Evolutionary conservation across 306 rosid genomes (phyloP), one percentile per base, ranked within the genome.

Genomic region (Quercus alba): DNA sequence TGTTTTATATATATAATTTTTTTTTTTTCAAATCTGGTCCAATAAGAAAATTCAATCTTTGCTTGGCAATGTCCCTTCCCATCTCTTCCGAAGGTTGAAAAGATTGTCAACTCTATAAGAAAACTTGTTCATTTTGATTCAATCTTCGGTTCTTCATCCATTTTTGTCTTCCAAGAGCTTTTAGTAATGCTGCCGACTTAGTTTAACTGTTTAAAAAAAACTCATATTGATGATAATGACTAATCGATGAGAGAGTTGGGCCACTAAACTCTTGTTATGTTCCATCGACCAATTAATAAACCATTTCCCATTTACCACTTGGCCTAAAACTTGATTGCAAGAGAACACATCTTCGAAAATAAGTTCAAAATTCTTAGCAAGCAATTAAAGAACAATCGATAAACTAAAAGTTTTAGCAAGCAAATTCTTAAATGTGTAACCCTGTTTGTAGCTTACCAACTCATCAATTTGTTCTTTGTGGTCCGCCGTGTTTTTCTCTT

Each of bases 401-500:
- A n/a, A 5, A 62, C 20, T 23, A 66, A 25, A 57, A 70, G 1
- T 75, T 62, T 79, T 71, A 63, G 72, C 55, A 78, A 75, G 77
- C 80, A 80, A 75, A 72, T 75, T 73, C 77, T 81, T 86, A 64
- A 86, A 84, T 84, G 87, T 72, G 80, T 72, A 73, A 72, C n/a
- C 83, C 82, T 70, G 68, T 85, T 78, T 86, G 87, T 82, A 72
- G 74, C 81, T 78, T 87, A 86, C 86, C 90, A 80, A 84, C 89
- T 82, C 87, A 18, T 81, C 84, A 77, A 75, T 58, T 78, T 76
- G 71, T 83, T 78, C 56, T 38, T 30, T 67, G 73, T 84, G 92
- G 84, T 56, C 90, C 88, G 71, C 71, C 77, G 5, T 25, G 74
- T 77, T 67, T 76, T 66, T 21, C 59, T 8, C 79, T 81, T 81